Conservation (phyloP, 1,284 basidiomycete species). For the Fomitopsis betulina region DNA sequence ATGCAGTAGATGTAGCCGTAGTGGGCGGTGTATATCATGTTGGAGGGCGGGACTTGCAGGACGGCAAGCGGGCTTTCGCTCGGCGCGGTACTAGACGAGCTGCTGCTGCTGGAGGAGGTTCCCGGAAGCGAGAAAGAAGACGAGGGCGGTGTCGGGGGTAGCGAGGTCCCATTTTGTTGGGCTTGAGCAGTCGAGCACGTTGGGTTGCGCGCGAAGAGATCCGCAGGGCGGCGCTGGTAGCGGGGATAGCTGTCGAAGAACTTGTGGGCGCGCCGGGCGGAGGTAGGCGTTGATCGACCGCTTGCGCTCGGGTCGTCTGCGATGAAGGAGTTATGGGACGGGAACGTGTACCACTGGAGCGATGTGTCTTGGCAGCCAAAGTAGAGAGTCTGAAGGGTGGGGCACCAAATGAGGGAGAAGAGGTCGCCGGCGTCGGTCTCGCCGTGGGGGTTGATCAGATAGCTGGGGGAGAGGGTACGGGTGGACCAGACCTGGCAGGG, state of each 20-base stretch:
- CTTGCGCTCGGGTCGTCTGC: constrained; percentile 27
- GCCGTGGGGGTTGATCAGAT: constrained; percentile 78
- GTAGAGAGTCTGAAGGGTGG: constrained; percentile 69
- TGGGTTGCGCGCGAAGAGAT: constrained; percentile 54
- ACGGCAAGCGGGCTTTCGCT: constrained; percentile 25
- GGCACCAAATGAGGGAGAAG: constrained; percentile 83
- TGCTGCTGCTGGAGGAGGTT: constrained; percentile 9
- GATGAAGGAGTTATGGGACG: constrained; percentile 11
- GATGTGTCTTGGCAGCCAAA: constrained; percentile 90
- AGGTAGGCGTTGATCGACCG: constrained; percentile 40
- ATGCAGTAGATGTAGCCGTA: constrained; percentile 94
- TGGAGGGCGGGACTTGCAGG: constrained; percentile 58
- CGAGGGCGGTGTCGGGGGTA: constrained; percentile 14
- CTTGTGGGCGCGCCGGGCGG: constrained; percentile 52
- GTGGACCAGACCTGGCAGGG: constrained; percentile 81
- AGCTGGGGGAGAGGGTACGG: constrained; percentile 63
- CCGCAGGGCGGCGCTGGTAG: constrained; percentile 58
- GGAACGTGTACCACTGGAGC: constrained; percentile 80
- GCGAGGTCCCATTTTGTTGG: constrained; percentile 3
- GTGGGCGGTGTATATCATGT: constrained; percentile 85
- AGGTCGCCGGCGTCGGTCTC: constrained; percentile 88
- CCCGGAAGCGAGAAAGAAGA: constrained; percentile 11
- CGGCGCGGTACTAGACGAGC: constrained; percentile 6
- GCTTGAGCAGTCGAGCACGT: constrained; percentile 18
- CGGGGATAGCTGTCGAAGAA: constrained; percentile 82